phyloP scores from a whole-genome alignment of 306 rosid species.

The Gynostemma pentaphyllum region DNA sequence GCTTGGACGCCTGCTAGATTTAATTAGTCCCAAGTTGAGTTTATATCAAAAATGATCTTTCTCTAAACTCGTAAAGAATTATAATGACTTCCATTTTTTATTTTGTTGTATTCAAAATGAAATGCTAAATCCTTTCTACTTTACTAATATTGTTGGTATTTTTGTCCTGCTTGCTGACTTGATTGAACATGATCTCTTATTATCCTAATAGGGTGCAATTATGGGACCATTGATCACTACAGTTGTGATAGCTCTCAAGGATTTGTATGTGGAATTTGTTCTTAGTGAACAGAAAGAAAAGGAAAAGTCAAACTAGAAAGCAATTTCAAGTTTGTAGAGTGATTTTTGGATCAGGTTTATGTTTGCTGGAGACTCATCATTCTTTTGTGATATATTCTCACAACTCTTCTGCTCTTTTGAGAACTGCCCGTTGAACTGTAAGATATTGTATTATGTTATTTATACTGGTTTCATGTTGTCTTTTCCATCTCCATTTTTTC shows the following conservation, averaged over 20 bases:
- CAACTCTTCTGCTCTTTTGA: background rate
- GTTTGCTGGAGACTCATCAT: background rate
- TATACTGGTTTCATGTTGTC: background rate
- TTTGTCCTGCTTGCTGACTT: background rate
- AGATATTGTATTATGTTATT: constrained; percentile 4
- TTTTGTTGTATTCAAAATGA: background rate
- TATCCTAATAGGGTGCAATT: constrained; percentile 64
- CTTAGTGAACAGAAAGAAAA: constrained; percentile 39
- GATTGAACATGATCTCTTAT: background rate
- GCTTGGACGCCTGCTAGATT: background rate
- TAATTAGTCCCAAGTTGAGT: background rate
- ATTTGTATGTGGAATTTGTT: constrained; percentile 84
- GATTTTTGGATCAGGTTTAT: background rate
- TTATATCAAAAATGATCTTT: background rate
- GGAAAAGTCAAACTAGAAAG: background rate
- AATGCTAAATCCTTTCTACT: too few species aligned
- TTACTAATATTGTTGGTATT: too few species aligned
- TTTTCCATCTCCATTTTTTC: constrained; percentile 1
- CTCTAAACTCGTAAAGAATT: background rate
- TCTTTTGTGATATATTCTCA: background rate
- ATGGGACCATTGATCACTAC: constrained; percentile 98
- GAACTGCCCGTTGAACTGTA: constrained; percentile 2
- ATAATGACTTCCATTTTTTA: background rate
- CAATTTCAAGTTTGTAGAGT: background rate
- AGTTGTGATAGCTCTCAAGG: constrained; percentile 82